These are phyloP conservation scores for Lasiodiplodia citricola DNA, from an alignment of 2,329 filamentous ascomycete genomes.

Conservation along the genomic window DNA sequence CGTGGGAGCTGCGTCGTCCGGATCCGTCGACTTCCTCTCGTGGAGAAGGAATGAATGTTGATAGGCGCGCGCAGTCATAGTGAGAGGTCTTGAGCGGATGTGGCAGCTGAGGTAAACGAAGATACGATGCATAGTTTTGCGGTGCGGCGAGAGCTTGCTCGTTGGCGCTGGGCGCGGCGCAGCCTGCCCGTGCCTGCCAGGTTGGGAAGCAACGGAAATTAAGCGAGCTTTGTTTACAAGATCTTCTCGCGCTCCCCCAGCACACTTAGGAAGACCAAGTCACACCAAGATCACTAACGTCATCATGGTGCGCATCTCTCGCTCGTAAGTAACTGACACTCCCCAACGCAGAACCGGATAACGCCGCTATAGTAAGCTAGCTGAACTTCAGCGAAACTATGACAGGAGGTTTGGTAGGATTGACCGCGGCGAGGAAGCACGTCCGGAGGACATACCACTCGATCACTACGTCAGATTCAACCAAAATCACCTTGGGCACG, in stretches of 20 bases:
- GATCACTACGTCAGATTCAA: too few species aligned
- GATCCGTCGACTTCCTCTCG: background rate
- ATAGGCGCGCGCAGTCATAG: background rate
- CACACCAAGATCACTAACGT: background rate
- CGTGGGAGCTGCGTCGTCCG: background rate
- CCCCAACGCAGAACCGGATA: background rate
- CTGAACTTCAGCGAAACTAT: background rate
- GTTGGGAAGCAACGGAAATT: background rate
- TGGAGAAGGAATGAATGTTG: background rate
- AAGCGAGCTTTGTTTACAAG: background rate
- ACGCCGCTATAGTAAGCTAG: background rate
- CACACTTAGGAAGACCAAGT: background rate
- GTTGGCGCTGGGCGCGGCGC: too few species aligned
- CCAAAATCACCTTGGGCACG: too few species aligned
- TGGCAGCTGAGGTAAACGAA: too few species aligned
- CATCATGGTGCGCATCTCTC: background rate
- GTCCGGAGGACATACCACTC: too few species aligned
- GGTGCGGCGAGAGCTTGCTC: background rate
- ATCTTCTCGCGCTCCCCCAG: background rate
- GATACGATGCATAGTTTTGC: too few species aligned
- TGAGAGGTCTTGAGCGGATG: background rate
- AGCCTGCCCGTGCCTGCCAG: background rate
- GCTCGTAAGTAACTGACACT: background rate
- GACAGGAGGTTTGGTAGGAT: too few species aligned
- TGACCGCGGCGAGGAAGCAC: too few species aligned